Evolutionary conservation across 2,329 filamentous ascomycete species (phyloP).

Genomic region (Monosporascus sp.): DNA sequence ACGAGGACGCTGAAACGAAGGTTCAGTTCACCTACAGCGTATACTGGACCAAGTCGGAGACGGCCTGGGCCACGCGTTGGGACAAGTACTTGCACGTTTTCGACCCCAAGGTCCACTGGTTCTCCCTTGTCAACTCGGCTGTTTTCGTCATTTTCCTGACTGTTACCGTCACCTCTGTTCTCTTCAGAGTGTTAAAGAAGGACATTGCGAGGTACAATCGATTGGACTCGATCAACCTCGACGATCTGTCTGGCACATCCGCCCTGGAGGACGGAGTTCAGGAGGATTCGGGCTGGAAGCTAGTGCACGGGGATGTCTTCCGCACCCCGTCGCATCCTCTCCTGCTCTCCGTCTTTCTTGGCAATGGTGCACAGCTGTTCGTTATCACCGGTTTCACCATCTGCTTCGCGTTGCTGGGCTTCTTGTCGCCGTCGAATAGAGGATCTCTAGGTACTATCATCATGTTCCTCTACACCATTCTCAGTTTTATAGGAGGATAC

Average conservation of each 20-base stretch:
- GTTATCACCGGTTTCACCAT: slow-evolving; percentile 97
- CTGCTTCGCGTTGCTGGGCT: slow-evolving; percentile 85
- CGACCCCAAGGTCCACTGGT: slow-evolving; percentile 98
- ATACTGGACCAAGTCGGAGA: slow-evolving; percentile 77
- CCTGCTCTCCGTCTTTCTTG: slow-evolving; percentile 79
- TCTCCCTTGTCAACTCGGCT: slow-evolving; percentile 92
- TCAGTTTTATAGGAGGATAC: slow-evolving; percentile 90
- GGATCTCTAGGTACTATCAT: slow-evolving; percentile 91
- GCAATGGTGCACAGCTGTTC: slow-evolving; percentile 93
- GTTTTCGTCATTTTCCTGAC: slow-evolving; percentile 91
- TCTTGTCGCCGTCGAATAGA: slow-evolving; percentile 91
- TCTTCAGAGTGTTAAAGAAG: slow-evolving; percentile 82
- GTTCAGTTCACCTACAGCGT: slow-evolving; percentile 92
- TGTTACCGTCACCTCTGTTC: slow-evolving; percentile 86
- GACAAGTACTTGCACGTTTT: slow-evolving; percentile 98
- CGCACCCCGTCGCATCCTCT: slow-evolving; percentile 78
- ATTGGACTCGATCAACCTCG: slow-evolving; percentile 82
- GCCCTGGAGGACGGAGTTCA: slow-evolving; percentile 86
- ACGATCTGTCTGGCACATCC: slow-evolving; percentile 77
- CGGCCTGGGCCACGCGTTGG: slow-evolving; percentile 95
- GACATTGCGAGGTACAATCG: slow-evolving; percentile 97
- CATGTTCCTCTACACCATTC: slow-evolving; percentile 86
- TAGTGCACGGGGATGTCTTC: slow-evolving; percentile 97
- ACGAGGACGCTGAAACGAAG: slow-evolving; percentile 47
- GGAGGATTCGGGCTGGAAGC: slow-evolving; percentile 97